Percentiles rank a stretch among this genome's conserved stretches.
Evolutionary conservation across 202 grass and related monocot genomes (phyloP).

Genomic region (Brachypodium distachyon): DNA sequence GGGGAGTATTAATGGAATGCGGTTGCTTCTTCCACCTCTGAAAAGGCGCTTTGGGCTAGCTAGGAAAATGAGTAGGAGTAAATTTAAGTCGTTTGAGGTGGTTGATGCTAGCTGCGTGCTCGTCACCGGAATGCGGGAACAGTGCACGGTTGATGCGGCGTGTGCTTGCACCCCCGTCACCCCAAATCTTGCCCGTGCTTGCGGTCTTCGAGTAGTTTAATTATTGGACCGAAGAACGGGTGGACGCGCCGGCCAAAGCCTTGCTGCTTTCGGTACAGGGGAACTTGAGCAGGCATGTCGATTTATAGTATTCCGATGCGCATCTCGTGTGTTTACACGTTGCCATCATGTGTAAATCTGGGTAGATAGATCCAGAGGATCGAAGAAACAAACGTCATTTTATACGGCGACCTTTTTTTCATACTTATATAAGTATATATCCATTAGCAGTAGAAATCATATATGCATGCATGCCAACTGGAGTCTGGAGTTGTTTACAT

Average conservation of each 20-base stretch:
- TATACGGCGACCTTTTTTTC: no score
- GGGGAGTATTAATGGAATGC: background rate
- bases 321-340: background rate
- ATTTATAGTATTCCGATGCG: background rate
- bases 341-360: background rate
- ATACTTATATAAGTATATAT: no score
- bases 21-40: constrained; percentile 20
- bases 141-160: background rate
- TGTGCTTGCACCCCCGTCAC: background rate
- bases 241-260: background rate
- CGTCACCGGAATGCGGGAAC: background rate
- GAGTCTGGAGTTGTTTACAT: background rate
- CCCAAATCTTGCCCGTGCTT: background rate
- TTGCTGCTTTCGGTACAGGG: background rate
- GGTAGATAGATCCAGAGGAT: background rate
- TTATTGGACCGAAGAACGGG: background rate
- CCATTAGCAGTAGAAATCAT: no score
- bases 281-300: background rate
- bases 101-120: background rate
- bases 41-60: background rate
- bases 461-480: no score
- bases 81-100: background rate
- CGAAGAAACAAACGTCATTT: background rate
- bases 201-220: background rate
- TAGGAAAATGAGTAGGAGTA: background rate